These are phyloP conservation scores for Populus hybrid DNA, from an alignment of 441 rosid species.

Conservation along the genomic window DNA sequence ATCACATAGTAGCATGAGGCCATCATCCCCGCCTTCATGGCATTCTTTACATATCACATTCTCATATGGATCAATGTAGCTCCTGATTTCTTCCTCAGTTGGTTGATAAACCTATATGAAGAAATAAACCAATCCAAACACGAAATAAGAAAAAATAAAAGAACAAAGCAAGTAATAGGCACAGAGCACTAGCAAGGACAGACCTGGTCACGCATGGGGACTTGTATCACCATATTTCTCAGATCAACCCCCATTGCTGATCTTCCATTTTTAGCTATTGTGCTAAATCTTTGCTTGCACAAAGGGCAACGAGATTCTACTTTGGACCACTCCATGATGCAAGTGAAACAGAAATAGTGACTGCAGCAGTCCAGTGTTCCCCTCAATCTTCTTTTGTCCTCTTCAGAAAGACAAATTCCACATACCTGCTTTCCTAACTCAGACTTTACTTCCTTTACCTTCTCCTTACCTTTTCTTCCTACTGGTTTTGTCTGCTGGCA, in stretches of 20 bases:
- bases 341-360: conserved; percentile 93
- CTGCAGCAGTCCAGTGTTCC: conserved; percentile 82
- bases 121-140: conserved; percentile 17
- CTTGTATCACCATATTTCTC: conserved; percentile 66
- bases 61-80: conserved; percentile 92
- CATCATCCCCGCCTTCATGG: conserved; percentile 96
- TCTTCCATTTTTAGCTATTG: conserved; percentile 85
- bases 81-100: conserved; percentile 94
- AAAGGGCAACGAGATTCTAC: conserved; percentile 99
- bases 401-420: conserved; percentile 94
- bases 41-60: conserved; percentile 87
- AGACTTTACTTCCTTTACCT: conserved; percentile 53
- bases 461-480: conserved; percentile 65
- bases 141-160: conserved; percentile 13
- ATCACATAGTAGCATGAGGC: conserved; percentile 94
- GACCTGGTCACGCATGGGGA: conserved; percentile 96
- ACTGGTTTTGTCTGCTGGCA: conserved; percentile 41
- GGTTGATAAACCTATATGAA: conserved; percentile 87
- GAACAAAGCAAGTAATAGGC: conserved; percentile 1
- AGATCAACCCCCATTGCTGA: conserved; percentile 60
- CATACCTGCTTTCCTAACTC: conserved; percentile 69
- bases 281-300: conserved; percentile 89
- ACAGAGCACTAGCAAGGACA: conserved; percentile 6
- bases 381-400: conserved; percentile 79
- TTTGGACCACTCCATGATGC: conserved; percentile 97